Evolutionary conservation across 2,329 filamentous ascomycete genomes (phyloP).

Genomic region (Aspergillus oerlinghausenensis): DNA sequence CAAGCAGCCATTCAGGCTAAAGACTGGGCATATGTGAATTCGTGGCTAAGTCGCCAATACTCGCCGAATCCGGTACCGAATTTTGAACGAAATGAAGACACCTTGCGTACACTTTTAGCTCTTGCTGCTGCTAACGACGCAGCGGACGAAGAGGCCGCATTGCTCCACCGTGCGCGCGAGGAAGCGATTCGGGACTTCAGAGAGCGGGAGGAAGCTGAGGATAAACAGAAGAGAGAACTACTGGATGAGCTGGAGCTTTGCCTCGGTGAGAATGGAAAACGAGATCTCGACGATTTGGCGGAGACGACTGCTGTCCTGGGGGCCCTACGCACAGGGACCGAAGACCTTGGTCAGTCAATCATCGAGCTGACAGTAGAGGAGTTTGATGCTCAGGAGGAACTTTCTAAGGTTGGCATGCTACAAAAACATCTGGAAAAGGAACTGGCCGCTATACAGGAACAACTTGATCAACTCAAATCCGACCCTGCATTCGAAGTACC

Average conservation of each 20-base stretch:
- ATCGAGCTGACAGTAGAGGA: slow-evolving; percentile 53
- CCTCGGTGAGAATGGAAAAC: slow-evolving; percentile 50
- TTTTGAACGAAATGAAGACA: slow-evolving; percentile 86
- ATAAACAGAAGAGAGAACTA: slow-evolving; percentile 38
- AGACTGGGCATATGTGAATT: slow-evolving; percentile 85
- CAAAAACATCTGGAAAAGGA: slow-evolving; percentile 53
- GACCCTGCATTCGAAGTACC: slow-evolving; percentile 49
- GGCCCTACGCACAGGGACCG: slow-evolving; percentile 46
- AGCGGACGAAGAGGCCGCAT: slow-evolving; percentile 45
- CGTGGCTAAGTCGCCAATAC: slow-evolving; percentile 73
- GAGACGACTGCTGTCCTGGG: slow-evolving; percentile 49
- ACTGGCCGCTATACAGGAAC: slow-evolving; percentile 29
- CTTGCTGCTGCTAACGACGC: slow-evolving; percentile 72
- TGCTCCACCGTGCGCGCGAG: slow-evolving; percentile 35
- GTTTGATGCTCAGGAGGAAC: slow-evolving; percentile 52
- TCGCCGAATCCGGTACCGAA: slow-evolving; percentile 58
- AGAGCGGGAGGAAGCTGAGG: slow-evolving; percentile 24
- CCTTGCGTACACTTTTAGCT: slow-evolving; percentile 68
- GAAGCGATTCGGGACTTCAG: slow-evolving; percentile 32
- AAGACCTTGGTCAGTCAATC: slow-evolving; percentile 50
- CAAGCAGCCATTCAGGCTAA: slow-evolving; percentile 77
- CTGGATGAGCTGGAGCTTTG: slow-evolving; percentile 52
- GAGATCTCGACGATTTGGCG: slow-evolving; percentile 57
- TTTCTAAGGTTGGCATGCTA: slow-evolving; percentile 53
- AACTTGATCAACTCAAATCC: slow-evolving; percentile 29